Percentiles rank a stretch among this genome's conserved stretches.
Evolutionary conservation across 768 basidiomycete genomes (phyloP).

Genomic region (Lentinula lateritia): DNA sequence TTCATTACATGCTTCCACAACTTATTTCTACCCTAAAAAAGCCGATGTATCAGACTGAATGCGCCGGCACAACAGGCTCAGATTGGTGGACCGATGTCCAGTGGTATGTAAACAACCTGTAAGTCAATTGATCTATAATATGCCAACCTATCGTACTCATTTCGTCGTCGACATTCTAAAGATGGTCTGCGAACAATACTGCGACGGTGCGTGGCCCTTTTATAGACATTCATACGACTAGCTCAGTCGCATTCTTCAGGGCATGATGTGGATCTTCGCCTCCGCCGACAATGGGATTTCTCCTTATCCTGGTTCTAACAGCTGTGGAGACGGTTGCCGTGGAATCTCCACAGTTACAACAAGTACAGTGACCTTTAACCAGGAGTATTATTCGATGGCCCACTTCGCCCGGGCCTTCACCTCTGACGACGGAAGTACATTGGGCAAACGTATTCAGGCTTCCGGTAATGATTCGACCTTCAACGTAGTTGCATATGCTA

Average conservation of each 20-base stretch:
- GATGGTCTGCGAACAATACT: conserved; percentile 17
- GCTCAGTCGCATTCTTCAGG: not conserved
- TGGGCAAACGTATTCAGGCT: conserved; percentile 27
- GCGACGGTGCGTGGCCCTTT: conserved; percentile 15
- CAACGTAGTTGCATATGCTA: conserved; percentile 15
- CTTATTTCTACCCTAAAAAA: not conserved
- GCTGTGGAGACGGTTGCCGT: conserved; percentile 5
- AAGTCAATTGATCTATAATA: not conserved
- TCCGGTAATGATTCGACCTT: conserved; percentile 28
- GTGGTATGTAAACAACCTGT: conserved; percentile 47
- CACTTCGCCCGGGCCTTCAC: conserved; percentile 49
- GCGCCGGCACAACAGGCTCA: conserved; percentile 37
- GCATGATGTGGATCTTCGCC: conserved; percentile 48
- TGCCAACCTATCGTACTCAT: not conserved
- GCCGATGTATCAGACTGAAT: conserved; percentile 29
- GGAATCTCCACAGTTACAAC: not conserved
- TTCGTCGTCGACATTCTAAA: conserved; percentile 33
- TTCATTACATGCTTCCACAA: not conserved
- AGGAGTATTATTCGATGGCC: conserved; percentile 35
- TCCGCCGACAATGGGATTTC: conserved; percentile 38
- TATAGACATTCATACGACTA: not conserved
- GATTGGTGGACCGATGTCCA: conserved; percentile 57
- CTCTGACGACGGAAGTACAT: conserved; percentile 45
- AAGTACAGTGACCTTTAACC: conserved; percentile 9
- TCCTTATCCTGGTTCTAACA: not conserved